Conservation (phyloP, 2,329 filamentous ascomycete species). For the Achaetomium macrosporum region DNA sequence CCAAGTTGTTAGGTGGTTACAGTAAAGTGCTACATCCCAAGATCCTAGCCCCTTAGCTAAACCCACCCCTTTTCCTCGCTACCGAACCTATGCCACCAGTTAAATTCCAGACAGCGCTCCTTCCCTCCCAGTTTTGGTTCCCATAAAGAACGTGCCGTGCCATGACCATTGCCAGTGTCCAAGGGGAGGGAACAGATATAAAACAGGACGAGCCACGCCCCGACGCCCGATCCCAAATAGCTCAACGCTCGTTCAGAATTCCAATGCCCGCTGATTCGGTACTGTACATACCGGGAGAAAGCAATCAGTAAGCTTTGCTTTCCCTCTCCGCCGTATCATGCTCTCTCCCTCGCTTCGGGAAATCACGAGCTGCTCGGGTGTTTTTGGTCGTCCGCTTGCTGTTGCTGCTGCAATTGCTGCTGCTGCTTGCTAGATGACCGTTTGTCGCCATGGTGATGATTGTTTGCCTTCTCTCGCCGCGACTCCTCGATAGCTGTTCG, state of each 20-base stretch:
- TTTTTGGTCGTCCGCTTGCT: constrained; percentile 17
- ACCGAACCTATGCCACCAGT: too few species aligned
- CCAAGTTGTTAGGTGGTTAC: too few species aligned
- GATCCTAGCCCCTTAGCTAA: too few species aligned
- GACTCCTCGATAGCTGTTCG: constrained; percentile 85
- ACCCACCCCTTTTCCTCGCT: not conserved
- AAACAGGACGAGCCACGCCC: not conserved
- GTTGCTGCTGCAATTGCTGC: constrained; percentile 20
- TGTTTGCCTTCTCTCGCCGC: constrained; percentile 71
- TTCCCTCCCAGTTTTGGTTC: constrained; percentile 4
- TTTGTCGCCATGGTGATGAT: constrained; percentile 34
- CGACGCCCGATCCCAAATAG: not conserved
- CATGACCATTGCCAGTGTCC: constrained; percentile 1
- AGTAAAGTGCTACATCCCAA: too few species aligned
- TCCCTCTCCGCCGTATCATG: not conserved
- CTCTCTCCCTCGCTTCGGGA: not conserved
- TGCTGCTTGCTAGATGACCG: constrained; percentile 30
- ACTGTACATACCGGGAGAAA: constrained; percentile 12
- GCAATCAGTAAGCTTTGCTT: not conserved
- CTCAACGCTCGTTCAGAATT: constrained; percentile 1
- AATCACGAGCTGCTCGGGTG: constrained; percentile 11
- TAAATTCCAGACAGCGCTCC: constrained; percentile 7
- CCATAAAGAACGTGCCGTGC: constrained; percentile 6
- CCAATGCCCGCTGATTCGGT: constrained; percentile 17
- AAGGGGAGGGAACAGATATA: constrained; percentile 1